Evolutionary conservation across 2,329 filamentous ascomycete species (phyloP), one percentile per base, ranked within the genome.

Genomic region (Ceratocystis eucalypticola): DNA sequence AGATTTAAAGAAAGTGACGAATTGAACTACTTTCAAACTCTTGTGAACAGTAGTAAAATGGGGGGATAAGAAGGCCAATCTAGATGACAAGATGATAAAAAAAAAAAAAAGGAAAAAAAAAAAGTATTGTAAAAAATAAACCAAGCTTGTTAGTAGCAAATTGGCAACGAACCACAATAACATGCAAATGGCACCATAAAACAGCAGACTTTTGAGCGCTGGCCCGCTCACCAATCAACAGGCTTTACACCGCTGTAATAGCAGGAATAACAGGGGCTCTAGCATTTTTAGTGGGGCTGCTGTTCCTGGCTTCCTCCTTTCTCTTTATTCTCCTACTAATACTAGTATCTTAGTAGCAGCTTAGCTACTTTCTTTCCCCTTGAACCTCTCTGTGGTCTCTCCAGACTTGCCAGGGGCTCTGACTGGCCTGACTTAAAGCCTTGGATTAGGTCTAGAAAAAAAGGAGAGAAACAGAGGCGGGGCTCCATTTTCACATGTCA

Each of bases 401-500:
- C 33, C 10, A 37, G 8, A 15, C 37, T 15, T 41, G 37, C 37
- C 37, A 41, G 37, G 37, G 37, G 41, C 20, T 46, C 63, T 45
- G 15, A 20, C 22, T 30, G 37, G 20, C 44, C 33, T 44, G 33
- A 15, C 6, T 33, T 33, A 33, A 22, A 22, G 33, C 15, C 25
- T 62, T 50, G 50, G 50, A 33, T 17, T 41, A 20, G 15, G 20
- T 44, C 22, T 8, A 12, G 8, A n/a, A 30, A 20, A n/a, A 65
- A 37, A 28, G 33, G 37, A 37, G 30, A 20, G 37, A 17, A 22
- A 45, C 44, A 33, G 46, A n/a, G 41, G 28, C 45, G 30, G 46
- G 46, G 65, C 59, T 30, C 65, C 65, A 66, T 66, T 66, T 66
- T 66, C 65, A 66, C 65, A 66, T 66, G 65, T 66, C 65, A 66